Evolutionary conservation across 495 filamentous ascomycete genomes (phyloP), one percentile per base, ranked within the genome.

Genomic region (Glonium stellatum): DNA sequence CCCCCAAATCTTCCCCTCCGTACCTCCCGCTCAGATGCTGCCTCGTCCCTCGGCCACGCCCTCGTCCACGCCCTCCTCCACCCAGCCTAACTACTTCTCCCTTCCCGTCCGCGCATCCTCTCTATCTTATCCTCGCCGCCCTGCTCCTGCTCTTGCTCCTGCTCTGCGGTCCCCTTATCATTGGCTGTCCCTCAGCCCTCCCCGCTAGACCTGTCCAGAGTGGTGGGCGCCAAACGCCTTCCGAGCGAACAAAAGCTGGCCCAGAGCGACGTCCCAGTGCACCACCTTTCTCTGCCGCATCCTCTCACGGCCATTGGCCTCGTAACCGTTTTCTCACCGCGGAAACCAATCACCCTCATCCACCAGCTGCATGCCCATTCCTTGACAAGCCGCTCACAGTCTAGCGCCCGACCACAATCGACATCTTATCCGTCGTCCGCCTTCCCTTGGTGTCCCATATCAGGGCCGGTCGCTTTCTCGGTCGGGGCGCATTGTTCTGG

Each of bases 381-480:
- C 31, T 31, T 37, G 19, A 22, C 31, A 34, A 42, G 34, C 34
- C 31, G 13, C 36, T 55, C 48, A 51, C 4, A 13, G 25, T 21
- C 48, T 23, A 31, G 48, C 48, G 25, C 46, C 35, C 49, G n/a
- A 56, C 22, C 37, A 1, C 59, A 2, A 36, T 18, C 36, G 25
- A 15, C 61, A 5, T 57, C 46, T 59, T 18, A 44, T 44, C 35
- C 47, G 47, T 21, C 55, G 31, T 10, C 36, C 36, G 37, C 25
- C 52, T 41, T 41, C 35, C 36, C 41, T 46, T 48, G n/a, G n/a
- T n/a, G 55, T 25, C 59, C 25, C 59, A 57, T 61, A 36, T 56
- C 52, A 27, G 54, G 47, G 31, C 54, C 46, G 47, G 37, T 47
- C 47, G 60, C 34, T 27, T 54, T 37, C 12, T 50, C 12, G 44